Evolutionary conservation across 2,329 filamentous ascomycete species (phyloP).

Genomic region (Albophoma yamanashiensis): DNA sequence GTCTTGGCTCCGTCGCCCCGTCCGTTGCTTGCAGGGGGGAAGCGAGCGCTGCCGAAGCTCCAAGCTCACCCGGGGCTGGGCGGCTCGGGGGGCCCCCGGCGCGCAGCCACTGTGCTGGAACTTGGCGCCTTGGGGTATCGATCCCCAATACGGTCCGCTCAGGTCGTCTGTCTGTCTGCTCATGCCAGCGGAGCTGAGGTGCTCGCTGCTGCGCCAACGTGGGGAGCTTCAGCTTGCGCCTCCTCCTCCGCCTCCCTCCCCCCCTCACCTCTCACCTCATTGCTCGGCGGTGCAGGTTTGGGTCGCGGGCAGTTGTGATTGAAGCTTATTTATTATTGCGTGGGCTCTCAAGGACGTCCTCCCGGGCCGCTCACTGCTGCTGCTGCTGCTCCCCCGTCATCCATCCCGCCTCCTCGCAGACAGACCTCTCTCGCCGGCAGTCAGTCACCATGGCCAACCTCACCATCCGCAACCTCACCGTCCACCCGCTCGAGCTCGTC

Average conservation of each 20-base stretch:
- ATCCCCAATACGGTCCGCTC: too few relatives aligned
- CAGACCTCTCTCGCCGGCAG: background rate
- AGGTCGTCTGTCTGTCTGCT: background rate
- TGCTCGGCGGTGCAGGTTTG: background rate
- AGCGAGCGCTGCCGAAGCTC: background rate
- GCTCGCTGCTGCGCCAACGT: background rate
- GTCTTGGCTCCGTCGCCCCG: background rate
- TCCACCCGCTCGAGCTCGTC: conserved; percentile 61
- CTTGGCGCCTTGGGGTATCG: background rate
- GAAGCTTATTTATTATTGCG: background rate
- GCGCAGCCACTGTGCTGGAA: background rate
- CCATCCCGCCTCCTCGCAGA: too few relatives aligned
- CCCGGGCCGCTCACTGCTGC: background rate
- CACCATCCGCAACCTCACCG: conserved; percentile 74
- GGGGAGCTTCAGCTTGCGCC: background rate
- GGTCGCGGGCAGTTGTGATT: background rate
- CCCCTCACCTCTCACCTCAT: background rate
- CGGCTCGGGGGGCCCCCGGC: too few relatives aligned
- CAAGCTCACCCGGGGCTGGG: background rate
- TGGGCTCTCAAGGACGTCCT: background rate
- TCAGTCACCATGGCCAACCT: conserved; percentile 38
- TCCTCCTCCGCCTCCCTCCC: background rate
- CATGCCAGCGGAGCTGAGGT: background rate
- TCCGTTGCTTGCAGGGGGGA: too few relatives aligned
- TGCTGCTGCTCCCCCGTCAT: too few relatives aligned